Evolutionary conservation across 1,139 yeast species (phyloP), one percentile per base, ranked within the genome.

Genomic region (Pichia sp.): DNA sequence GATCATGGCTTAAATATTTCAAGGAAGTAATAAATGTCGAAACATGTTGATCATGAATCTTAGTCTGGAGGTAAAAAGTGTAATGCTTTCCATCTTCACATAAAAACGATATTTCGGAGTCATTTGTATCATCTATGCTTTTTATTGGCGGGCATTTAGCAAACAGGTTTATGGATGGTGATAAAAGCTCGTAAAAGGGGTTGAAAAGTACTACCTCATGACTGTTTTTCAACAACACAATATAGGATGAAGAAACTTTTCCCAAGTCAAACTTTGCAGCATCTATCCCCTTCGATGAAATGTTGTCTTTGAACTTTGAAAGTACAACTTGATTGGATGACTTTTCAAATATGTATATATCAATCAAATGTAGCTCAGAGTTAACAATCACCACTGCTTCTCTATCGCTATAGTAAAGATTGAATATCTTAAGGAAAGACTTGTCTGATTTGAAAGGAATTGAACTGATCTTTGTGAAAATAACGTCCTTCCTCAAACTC

Each of bases 181-280:
- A 80, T 4, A 68, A 67, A 2, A 87, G 65, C 34, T 81, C 80
- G 10, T 84, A 70, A 61, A 87, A 85, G 1, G 96, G 95, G 61
- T 88, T 84, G 45, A 80, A 76, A 5, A 89, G 64, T 16, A 72
- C 72, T 24, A 85, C 52, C 2, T 67, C 64, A 8, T 67, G 62
- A 3, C 66, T 66, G 12, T 73, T 72, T 20, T 71, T 71, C 12
- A 77, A 65, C 14, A 70, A 33, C 2, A 58, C 57, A 33, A 66
- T 57, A 46, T 63, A 72, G 0, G 83, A 83, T 7, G 72, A 73
- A 57, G 73, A 73, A 1, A 61, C 60, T 2, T 66, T 52, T 20
- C 62, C 61, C 31, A 75, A 65, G 0, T 79, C 51, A 44, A 80
- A 67, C 1, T 79, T 75, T 17, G 69, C 62, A 49, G 81, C 78